Evolutionary conservation across 129 eudicot species (phyloP).

Genomic region (Solidago caesia): DNA sequence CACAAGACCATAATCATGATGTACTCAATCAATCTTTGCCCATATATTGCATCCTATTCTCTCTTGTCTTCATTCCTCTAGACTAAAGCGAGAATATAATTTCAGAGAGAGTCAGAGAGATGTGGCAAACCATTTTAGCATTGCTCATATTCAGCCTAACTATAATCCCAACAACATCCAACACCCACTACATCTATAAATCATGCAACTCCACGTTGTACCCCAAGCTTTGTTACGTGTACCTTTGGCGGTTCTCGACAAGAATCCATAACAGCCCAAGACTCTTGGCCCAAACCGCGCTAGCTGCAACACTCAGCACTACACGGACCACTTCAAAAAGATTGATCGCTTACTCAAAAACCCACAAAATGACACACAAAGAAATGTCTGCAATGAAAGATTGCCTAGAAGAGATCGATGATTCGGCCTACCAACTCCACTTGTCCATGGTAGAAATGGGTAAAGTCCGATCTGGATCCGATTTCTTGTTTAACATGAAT

Average conservation of each 20-base stretch:
- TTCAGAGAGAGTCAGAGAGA: slow-evolving; percentile 3
- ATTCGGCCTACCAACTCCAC: slow-evolving; percentile 42
- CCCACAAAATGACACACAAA: slow-evolving; percentile 19
- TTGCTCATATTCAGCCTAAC: slow-evolving; percentile 28
- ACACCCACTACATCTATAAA: slow-evolving; percentile 32
- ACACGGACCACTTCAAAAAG: slow-evolving; percentile 25
- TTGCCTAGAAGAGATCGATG: slow-evolving; percentile 40
- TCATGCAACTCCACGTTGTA: slow-evolving; percentile 46
- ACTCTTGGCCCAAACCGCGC: slow-evolving; percentile 39
- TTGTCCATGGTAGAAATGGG: slow-evolving; percentile 41
- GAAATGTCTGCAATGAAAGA: slow-evolving; percentile 33
- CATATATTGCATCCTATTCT: slow-evolving; percentile 27
- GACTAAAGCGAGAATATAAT: slow-evolving; percentile 6
- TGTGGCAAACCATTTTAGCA: slow-evolving; percentile 27
- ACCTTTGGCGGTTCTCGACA: slow-evolving; percentile 31
- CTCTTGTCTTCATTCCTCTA: slow-evolving; percentile 26
- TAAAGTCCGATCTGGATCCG: slow-evolving; percentile 19
- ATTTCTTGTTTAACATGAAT: slow-evolving; percentile 26
- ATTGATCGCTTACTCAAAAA: slow-evolving; percentile 16
- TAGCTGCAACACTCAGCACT: slow-evolving; percentile 33
- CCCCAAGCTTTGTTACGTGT: slow-evolving; percentile 42
- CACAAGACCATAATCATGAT: slow-evolving; percentile 15
- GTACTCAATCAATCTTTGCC: slow-evolving; percentile 24
- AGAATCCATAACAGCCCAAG: slow-evolving; percentile 40
- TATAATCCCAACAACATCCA: slow-evolving; percentile 28